Percentiles rank a stretch among this genome's conserved stretches.
These are phyloP conservation scores for Magnolia sinica DNA, from an alignment of 164 flowering plant species.

Conservation along the genomic window DNA sequence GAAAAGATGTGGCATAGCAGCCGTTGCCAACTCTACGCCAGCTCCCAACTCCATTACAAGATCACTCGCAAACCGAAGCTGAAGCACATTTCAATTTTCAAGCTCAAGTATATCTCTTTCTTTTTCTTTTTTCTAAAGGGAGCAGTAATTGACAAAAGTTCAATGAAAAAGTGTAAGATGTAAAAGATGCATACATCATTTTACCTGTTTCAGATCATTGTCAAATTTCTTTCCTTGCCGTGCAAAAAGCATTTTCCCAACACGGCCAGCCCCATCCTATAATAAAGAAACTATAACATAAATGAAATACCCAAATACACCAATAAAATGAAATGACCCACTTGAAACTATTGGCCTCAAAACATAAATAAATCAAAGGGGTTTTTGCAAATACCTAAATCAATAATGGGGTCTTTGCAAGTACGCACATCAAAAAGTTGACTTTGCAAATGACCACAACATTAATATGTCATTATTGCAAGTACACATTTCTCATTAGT, in stretches of 20 bases:
- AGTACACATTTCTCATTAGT: too few relatives aligned
- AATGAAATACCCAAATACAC: not conserved
- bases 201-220: slow-evolving; percentile 93
- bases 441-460: too few relatives aligned
- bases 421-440: too few relatives aligned
- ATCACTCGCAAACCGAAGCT: slow-evolving; percentile 95
- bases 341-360: not conserved
- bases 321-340: not conserved
- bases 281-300: not conserved
- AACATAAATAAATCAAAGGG: not conserved
- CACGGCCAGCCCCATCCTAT: slow-evolving; percentile 98
- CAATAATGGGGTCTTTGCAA: too few relatives aligned
- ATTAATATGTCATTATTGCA: too few relatives aligned
- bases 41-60: slow-evolving; percentile 98
- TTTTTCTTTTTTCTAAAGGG: not conserved
- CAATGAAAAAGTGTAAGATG: not conserved
- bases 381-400: not conserved
- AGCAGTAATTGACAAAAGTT: not conserved
- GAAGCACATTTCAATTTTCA: not conserved
- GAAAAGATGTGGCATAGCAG: slow-evolving; percentile 91
- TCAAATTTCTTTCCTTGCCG: slow-evolving; percentile 98
- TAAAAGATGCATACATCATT: not conserved
- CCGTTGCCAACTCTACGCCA: slow-evolving; percentile 89
- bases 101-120: not conserved
- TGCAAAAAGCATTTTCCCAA: slow-evolving; percentile 96